A percentile compares a stretch with the other conserved stretches of the same genome.
phyloP scores from a whole-genome alignment of 257 asterid genomes.

The Solanum dulcamara region DNA sequence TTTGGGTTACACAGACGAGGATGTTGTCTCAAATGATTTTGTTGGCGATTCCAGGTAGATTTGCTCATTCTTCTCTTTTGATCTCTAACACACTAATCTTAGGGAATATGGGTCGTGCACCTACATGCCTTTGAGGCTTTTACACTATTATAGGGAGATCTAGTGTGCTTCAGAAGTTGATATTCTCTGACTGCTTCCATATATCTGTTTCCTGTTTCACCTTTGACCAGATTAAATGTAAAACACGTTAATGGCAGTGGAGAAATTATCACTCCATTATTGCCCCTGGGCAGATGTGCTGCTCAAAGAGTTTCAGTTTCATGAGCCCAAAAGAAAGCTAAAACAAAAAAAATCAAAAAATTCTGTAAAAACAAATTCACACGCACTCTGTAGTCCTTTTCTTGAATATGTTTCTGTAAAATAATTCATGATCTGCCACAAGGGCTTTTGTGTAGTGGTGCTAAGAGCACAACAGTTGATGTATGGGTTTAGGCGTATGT shows the following conservation, averaged over 20 bases:
- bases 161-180: background rate
- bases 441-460: background rate
- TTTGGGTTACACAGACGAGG: constrained; percentile 97
- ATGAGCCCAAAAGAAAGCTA: background rate
- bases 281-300: background rate
- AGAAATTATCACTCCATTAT: background rate
- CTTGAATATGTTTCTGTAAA: background rate
- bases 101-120: background rate
- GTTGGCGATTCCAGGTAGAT: constrained; percentile 87
- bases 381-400: background rate
- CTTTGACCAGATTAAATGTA: background rate
- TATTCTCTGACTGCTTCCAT: background rate
- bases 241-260: background rate
- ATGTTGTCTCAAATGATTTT: constrained; percentile 96
- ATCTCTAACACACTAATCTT: background rate
- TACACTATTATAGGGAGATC: background rate
- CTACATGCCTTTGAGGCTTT: background rate
- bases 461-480: background rate
- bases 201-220: background rate
- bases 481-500: background rate
- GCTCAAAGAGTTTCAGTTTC: background rate
- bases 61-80: background rate
- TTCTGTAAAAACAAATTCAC: background rate
- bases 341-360: accelerated
- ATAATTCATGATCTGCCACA: background rate